Evolutionary conservation across 345 rosid species (phyloP).

Genomic region (Raphanus raphanistrum): DNA sequence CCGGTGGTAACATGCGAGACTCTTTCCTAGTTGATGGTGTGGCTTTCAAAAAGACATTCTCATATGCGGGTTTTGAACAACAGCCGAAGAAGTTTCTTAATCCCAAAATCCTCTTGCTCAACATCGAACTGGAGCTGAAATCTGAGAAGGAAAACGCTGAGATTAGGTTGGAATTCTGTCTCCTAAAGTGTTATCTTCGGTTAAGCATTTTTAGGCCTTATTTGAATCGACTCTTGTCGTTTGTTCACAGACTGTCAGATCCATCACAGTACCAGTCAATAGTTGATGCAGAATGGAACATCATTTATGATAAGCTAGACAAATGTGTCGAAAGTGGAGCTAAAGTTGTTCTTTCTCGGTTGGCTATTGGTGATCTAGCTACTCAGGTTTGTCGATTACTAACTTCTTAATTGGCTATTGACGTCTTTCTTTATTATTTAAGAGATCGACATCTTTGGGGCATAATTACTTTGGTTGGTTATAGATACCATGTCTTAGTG

Average conservation of each 20-base stretch:
- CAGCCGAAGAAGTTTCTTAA: constrained; percentile 90
- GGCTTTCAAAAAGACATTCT: constrained; percentile 97
- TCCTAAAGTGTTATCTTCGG: neutral
- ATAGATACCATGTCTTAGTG: constrained; percentile 6
- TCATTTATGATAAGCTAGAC: constrained; percentile 96
- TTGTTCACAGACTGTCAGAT: constrained; percentile 72
- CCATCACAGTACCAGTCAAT: constrained; percentile 97
- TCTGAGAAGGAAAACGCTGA: constrained; percentile 99
- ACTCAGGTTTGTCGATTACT: constrained; percentile 66
- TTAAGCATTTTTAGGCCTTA: constrained; percentile 12
- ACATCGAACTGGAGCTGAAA: constrained; percentile 92
- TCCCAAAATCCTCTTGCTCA: constrained; percentile 81
- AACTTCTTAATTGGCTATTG: constrained; percentile 4
- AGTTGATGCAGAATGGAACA: constrained; percentile 99
- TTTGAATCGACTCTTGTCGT: constrained; percentile 14
- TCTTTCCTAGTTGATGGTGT: constrained; percentile 97
- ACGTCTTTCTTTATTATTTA: neutral
- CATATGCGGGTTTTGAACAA: constrained; percentile 99
- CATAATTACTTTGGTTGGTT: constrained; percentile 18
- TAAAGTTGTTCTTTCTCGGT: constrained; percentile 91
- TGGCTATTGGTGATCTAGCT: constrained; percentile 98
- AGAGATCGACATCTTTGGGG: neutral
- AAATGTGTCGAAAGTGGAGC: constrained; percentile 94
- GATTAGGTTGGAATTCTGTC: constrained; percentile 60
- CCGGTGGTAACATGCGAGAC: constrained; percentile 96